Base-by-base conservation (phyloP, 2,329 filamentous ascomycete genomes). In the Clonostachys sp. region DNA sequence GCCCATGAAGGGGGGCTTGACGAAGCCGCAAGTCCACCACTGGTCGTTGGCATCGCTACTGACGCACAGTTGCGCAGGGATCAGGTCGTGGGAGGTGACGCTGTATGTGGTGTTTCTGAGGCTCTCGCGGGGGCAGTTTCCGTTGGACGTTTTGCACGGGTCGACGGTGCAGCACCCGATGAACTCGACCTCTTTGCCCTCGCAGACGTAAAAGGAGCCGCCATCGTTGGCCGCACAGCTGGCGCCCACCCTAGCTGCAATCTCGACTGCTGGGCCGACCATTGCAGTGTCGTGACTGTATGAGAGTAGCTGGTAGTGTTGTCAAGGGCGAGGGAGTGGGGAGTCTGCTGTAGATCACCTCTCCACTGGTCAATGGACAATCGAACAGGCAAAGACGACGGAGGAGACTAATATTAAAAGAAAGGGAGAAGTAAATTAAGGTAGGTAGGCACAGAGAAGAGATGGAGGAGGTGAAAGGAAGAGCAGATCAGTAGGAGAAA, bases 81-180 rank as follows among this genome's bases (percentile, higher is more conserved):
- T 61, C 7, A 50, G 48, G 20, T 51, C 46, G 50, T 66, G 64
- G 14, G 49, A 48, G 45, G 53, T 44, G 5, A 47, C 35, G 38
- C 55, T 50, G 52, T 64, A 67, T n/a, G 54, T 57, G 34, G 57
- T 51, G 10, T 53, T 48, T 9, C 48, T 47, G 9, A 63, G 45
- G 39, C 60, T 48, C 3, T 52, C 50, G 9, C 57, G 52, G 2
- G 65, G 65, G 46, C 70, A 72, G 36, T 49, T 39, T 35, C 67
- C 67, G 18, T 56, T 53, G 36, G 52, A 53, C 7, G 48, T 49
- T 17, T 54, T 49, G 54, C 63, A 68, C 3, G 69, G 67, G 45
- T 72, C 53, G 34, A 55, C 54, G 35, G 57, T 55, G 54, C 70
- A 73, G 51, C 70, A 73, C 12, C 70, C 71, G 39, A 73, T 47